These are phyloP conservation scores for Rutstroemia sp. DNA, from an alignment of 2,329 filamentous ascomycete species.

Conservation along the genomic window DNA sequence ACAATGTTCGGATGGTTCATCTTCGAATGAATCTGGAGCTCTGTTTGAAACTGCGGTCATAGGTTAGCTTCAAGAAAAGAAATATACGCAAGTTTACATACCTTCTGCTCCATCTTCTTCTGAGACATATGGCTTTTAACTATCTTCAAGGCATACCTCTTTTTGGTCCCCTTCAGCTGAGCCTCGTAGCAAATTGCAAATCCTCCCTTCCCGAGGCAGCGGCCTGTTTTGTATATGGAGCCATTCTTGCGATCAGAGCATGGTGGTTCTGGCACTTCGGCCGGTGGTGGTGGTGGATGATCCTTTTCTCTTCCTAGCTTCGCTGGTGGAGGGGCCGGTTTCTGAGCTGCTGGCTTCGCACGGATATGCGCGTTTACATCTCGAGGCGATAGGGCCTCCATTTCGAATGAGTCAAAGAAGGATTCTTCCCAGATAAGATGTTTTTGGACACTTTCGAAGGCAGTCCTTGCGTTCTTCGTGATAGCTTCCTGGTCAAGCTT, in stretches of 20 bases:
- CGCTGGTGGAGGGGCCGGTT: conserved; percentile 43
- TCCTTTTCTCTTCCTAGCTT: conserved; percentile 50
- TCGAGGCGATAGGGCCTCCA: conserved; percentile 57
- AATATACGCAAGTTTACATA: conserved; percentile 29
- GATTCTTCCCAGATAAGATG: conserved; percentile 21
- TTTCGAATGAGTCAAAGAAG: conserved; percentile 40
- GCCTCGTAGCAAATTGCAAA: conserved; percentile 78
- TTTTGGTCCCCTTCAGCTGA: conserved; percentile 56
- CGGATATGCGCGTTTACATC: conserved; percentile 55
- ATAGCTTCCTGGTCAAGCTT: conserved; percentile 14
- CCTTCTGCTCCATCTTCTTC: conserved; percentile 76
- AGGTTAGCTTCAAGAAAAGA: conserved; percentile 5
- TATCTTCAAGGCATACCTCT: conserved; percentile 71
- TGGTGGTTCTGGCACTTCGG: conserved; percentile 52
- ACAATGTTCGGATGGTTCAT: conserved; percentile 95
- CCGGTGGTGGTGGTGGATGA: conserved; percentile 57
- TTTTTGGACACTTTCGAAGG: conserved; percentile 10
- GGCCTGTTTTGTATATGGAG: conserved; percentile 65
- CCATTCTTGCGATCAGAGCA: conserved; percentile 63
- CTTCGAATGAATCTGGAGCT: conserved; percentile 97
- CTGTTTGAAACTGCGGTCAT: conserved; percentile 57
- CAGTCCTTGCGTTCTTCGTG: conserved; percentile 13
- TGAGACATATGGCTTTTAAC: conserved; percentile 75
- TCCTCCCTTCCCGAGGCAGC: conserved; percentile 70
- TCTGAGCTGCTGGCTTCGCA: conserved; percentile 32